A percentile compares a stretch with the other conserved stretches of the same genome.
Evolutionary conservation across 495 filamentous ascomycete genomes (phyloP).

Genomic region (Thermothielavioides terrestris): DNA sequence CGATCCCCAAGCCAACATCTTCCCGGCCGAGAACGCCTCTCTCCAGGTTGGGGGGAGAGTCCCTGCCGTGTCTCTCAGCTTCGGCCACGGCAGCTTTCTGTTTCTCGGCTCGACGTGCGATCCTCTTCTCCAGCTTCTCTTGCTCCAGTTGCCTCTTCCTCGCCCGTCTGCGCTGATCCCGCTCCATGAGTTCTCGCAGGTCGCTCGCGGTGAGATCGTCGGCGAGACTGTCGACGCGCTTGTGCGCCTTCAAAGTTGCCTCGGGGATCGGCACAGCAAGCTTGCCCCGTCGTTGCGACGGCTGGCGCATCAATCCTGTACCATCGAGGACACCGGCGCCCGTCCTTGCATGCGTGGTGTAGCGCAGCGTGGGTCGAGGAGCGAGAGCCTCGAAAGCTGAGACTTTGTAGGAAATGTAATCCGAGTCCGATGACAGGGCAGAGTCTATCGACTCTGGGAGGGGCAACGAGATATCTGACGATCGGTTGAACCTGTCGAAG

Average conservation of each 20-base stretch:
- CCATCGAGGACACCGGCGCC: conserved; percentile 15
- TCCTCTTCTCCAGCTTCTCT: conserved; percentile 57
- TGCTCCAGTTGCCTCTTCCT: conserved; percentile 63
- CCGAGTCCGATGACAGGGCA: conserved; percentile 59
- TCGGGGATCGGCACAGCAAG: conserved; percentile 47
- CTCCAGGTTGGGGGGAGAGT: conserved; percentile 45
- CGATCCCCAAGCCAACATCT: conserved; percentile 35
- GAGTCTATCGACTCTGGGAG: conserved; percentile 64
- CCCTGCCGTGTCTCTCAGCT: conserved; percentile 34
- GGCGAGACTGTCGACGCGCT: conserved; percentile 69
- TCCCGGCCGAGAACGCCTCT: conserved; percentile 48
- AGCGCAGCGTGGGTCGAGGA: conserved; percentile 70
- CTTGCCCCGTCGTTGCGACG: conserved; percentile 35
- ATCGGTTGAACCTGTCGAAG: conserved; percentile 51
- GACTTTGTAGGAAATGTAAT: conserved; percentile 64
- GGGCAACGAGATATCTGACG: conserved; percentile 68
- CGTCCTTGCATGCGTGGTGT: conserved; percentile 53
- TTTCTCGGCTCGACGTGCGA: conserved; percentile 62
- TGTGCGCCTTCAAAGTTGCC: conserved; percentile 56
- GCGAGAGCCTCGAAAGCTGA: conserved; percentile 64
- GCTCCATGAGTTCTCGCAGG: conserved; percentile 73
- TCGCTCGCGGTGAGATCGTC: conserved; percentile 73
- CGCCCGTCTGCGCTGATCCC: conserved; percentile 70
- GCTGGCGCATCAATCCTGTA: conserved; percentile 22
- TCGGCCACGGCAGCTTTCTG: conserved; percentile 43